Percentiles rank a stretch among this genome's conserved stretches.
Evolutionary conservation across 257 asterid genomes (phyloP).

Genomic region (Nemophila menziesii): DNA sequence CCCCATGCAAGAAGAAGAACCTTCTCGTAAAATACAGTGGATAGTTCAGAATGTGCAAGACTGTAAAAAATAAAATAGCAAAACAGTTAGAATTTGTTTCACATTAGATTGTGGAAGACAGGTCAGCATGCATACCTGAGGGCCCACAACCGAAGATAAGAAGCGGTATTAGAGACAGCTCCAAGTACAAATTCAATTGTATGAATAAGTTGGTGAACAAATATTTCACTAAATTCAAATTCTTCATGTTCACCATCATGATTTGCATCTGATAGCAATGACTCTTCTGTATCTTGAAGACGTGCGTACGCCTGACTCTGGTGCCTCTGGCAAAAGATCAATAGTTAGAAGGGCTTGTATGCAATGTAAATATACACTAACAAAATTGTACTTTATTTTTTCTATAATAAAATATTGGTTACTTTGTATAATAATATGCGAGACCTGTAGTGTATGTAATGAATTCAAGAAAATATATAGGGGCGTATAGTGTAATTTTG

Average conservation of each 20-base stretch:
- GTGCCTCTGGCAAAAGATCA: conserved; percentile 60
- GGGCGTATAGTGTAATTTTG: too few species aligned
- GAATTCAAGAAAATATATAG: too few species aligned
- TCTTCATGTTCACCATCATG: conserved; percentile 80
- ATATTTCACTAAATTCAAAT: conserved; percentile 90
- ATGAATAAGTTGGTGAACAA: conserved; percentile 95
- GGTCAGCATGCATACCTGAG: conserved; percentile 50
- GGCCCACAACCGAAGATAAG: conserved; percentile 99
- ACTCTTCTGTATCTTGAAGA: conserved; percentile 64
- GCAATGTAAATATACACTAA: conserved; percentile 5
- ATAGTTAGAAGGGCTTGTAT: conserved; percentile 1
- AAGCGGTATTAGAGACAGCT: conserved; percentile 98
- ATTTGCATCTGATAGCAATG: conserved; percentile 57
- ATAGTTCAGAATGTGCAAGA: conserved; percentile 91
- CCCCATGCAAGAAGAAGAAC: conserved; percentile 96
- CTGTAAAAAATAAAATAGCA: conserved; percentile 33
- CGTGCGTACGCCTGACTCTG: conserved; percentile 71
- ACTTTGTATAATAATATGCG: too few species aligned
- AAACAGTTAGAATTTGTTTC: not conserved
- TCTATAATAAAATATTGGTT: too few species aligned
- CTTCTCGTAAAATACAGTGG: conserved; percentile 85
- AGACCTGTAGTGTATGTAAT: too few species aligned
- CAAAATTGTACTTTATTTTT: too few species aligned
- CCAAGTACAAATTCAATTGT: conserved; percentile 99
- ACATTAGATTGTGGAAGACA: not conserved